Conservation (phyloP, 148 eudicot genomes). For the Dysphania ambrosioides region DNA sequence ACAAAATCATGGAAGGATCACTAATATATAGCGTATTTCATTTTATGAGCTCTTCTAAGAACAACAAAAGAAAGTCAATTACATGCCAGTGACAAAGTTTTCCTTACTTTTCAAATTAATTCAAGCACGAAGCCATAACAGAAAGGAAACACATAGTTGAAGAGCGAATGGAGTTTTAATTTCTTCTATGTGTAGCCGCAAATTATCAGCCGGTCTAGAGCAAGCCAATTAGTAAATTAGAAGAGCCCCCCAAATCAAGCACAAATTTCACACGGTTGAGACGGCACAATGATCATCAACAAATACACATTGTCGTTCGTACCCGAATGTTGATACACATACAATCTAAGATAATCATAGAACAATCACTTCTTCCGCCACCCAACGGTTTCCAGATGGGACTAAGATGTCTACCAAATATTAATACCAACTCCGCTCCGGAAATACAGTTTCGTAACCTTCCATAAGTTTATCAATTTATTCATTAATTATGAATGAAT, state of each 20-base stretch:
- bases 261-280: neutral
- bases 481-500: too few relatives aligned
- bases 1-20: neutral
- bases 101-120: neutral
- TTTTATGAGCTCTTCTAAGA: neutral
- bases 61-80: constrained; percentile 11
- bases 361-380: neutral
- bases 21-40: neutral
- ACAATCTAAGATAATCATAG: neutral
- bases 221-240: too few relatives aligned
- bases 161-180: too few relatives aligned
- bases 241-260: neutral
- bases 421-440: neutral
- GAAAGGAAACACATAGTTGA: too few relatives aligned
- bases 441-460: neutral
- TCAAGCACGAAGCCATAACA: neutral
- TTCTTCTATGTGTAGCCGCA: too few relatives aligned
- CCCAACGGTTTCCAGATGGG: neutral
- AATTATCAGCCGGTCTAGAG: too few relatives aligned
- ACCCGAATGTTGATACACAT: too few relatives aligned
- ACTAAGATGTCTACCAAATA: neutral
- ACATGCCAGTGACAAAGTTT: neutral
- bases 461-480: neutral
- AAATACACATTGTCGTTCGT: too few relatives aligned
- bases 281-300: neutral